phyloP scores from a whole-genome alignment of 805 yeast species.

The Starmerella ratchasimensis region DNA sequence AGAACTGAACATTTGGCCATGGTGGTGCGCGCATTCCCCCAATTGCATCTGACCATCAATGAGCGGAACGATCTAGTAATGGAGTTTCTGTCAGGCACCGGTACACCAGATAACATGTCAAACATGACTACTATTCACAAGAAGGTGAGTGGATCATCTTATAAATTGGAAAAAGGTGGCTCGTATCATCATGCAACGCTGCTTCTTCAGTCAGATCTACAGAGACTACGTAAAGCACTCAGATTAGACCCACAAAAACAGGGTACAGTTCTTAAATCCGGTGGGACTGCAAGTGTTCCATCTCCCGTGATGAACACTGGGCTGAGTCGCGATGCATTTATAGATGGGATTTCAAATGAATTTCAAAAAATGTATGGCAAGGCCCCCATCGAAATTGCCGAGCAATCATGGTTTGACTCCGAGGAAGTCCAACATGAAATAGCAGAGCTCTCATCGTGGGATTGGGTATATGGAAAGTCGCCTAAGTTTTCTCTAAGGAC shows the following conservation, averaged over 20 bases:
- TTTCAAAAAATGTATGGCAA: conserved; percentile 28
- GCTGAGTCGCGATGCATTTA: conserved; percentile 35
- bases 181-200: conserved; percentile 95
- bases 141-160: conserved; percentile 90
- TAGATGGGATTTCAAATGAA: conserved; percentile 31
- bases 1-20: conserved; percentile 39
- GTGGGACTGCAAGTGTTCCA: conserved; percentile 62
- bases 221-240: conserved; percentile 45
- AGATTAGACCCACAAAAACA: conserved; percentile 29
- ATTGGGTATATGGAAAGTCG: conserved; percentile 65
- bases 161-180: conserved; percentile 63
- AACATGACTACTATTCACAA: too few species aligned
- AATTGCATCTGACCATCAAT: conserved; percentile 37
- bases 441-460: conserved; percentile 40
- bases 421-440: conserved; percentile 24
- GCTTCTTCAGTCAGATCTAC: conserved; percentile 56
- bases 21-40: conserved; percentile 32
- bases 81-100: neutral
- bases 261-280: conserved; percentile 32
- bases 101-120: neutral
- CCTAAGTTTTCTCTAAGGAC: conserved; percentile 51
- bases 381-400: conserved; percentile 5
- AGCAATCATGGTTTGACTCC: conserved; percentile 13
- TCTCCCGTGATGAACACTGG: conserved; percentile 63
- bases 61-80: conserved; percentile 66